These are phyloP conservation scores for Leptographium flavum DNA, from an alignment of 2,329 filamentous ascomycete genomes.

Conservation along the genomic window DNA sequence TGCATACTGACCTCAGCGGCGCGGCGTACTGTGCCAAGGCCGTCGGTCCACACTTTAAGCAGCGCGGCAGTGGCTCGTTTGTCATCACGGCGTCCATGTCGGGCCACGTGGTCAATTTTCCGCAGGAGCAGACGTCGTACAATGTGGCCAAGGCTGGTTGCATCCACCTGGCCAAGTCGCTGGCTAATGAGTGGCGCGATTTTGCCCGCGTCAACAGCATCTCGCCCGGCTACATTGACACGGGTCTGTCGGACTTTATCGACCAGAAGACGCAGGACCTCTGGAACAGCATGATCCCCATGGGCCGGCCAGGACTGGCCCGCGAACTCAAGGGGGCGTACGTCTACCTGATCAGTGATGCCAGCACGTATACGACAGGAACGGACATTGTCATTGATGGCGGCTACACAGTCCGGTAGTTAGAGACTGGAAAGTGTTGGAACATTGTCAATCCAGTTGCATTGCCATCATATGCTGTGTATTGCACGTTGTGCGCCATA, in stretches of 20 bases:
- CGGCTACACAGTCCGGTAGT: constrained; percentile 48
- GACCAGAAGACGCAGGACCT: constrained; percentile 52
- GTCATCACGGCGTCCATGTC: constrained; percentile 69
- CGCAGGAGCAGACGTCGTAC: constrained; percentile 60
- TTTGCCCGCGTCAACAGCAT: constrained; percentile 61
- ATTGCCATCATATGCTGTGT: no score
- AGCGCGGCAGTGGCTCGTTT: constrained; percentile 53
- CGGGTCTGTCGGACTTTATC: constrained; percentile 55
- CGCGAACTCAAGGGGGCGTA: constrained; percentile 74
- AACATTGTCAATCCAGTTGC: no score
- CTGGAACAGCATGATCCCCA: constrained; percentile 67
- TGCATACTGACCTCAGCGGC: constrained; percentile 59
- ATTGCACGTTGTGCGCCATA: no score
- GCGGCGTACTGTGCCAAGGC: constrained; percentile 65
- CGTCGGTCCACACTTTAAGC: constrained; percentile 47
- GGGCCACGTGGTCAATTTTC: constrained; percentile 64
- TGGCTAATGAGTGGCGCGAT: constrained; percentile 64
- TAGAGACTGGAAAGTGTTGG: background rate
- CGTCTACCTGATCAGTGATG: constrained; percentile 68
- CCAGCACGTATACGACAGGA: constrained; percentile 69
- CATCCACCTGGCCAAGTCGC: constrained; percentile 48
- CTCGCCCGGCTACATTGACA: constrained; percentile 63
- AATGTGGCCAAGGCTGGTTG: constrained; percentile 58
- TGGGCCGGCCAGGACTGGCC: constrained; percentile 62
- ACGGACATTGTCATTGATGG: constrained; percentile 63